Conservation (phyloP, 768 basidiomycete species). For the Coprinopsis sp. region DNA sequence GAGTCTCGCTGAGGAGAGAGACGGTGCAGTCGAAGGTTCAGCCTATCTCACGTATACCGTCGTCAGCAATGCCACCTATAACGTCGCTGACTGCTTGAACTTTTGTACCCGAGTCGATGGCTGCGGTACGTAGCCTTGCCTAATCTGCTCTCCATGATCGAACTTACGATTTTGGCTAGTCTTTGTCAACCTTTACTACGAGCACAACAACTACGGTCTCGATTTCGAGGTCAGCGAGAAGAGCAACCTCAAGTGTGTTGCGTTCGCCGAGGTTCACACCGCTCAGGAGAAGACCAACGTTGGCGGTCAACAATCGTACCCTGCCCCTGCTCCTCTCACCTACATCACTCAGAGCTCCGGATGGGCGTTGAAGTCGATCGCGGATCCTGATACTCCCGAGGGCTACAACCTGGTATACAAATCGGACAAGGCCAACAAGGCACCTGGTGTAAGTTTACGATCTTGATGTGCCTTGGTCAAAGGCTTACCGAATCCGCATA, state of each 20-base stretch:
- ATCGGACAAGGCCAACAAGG: constrained; percentile 49
- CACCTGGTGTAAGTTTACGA: constrained; percentile 35
- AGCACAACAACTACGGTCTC: constrained; percentile 39
- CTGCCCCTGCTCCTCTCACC: constrained; percentile 30
- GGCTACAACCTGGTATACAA: constrained; percentile 44
- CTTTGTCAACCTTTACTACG: constrained; percentile 47
- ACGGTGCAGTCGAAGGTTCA: constrained; percentile 41
- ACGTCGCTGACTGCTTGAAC: constrained; percentile 36
- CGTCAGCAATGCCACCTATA: constrained; percentile 41
- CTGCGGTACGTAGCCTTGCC: background rate
- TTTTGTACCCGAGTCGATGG: constrained; percentile 23
- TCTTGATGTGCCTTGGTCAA: background rate
- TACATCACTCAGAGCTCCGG: constrained; percentile 43
- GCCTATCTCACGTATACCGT: constrained; percentile 45
- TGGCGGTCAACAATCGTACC: constrained; percentile 38
- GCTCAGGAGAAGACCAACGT: constrained; percentile 41
- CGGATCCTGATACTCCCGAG: constrained; percentile 35
- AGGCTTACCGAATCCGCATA: constrained; percentile 10
- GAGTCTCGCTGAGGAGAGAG: constrained; percentile 30
- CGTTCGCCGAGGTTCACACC: constrained; percentile 38
- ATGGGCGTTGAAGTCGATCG: constrained; percentile 32
- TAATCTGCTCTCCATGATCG: constrained; percentile 33
- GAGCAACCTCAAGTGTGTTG: constrained; percentile 45
- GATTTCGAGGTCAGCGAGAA: constrained; percentile 33
- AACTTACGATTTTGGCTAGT: constrained; percentile 29